Base-by-base conservation (phyloP, 2,329 filamentous ascomycete species). In the Cercospora nicotianae region DNA sequence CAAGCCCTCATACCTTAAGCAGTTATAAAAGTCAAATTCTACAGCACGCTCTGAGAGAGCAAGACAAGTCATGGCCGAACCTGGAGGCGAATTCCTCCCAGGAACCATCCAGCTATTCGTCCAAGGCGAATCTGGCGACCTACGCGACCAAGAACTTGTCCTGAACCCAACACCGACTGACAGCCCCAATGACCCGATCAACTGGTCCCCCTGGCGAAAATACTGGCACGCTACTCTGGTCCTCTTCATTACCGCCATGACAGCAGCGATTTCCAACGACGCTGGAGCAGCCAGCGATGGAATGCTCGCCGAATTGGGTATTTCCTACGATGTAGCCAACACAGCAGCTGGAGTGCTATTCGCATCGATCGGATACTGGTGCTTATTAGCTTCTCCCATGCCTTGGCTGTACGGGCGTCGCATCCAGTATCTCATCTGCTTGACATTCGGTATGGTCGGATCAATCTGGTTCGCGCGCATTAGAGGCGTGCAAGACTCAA, bases 281-380 rank as follows among this genome's bases (percentile, higher is more conserved):
- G 84, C 84, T 2, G 85, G 85, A 6, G 82, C 83, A 0, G 85
- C 84, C 10, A 79, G 83, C 18, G 81, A 83, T 66, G 83, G 83
- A 18, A 82, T 86, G 73, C 81, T 84, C 26, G 79, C 79, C 0
- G 79, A 87, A 57, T 79, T 85, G 18, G 83, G 81, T 9, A 86
- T 87, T 66, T 79, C 79, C 28, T 87, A 85, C 71, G 78, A 79
- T 36, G 80, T 83, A 5, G 85, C 86, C 76, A 87, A 87, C 63
- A 86, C 83, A 4, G 85, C 84, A n/a, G 85, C 85, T 0, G 86
- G 85, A 26, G 83, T 87, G 2, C 74, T 87, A 59, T 87, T 87
- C 72, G 73, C 85, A 36, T 84, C 81, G 2, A 87, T 87, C 63
- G 86, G 86, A 5, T 86, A 86, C 72, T 86, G 84, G 78, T 84